Base-by-base conservation (phyloP, 192 early-diverging fungal species). In the Coemansia erecta region DNA sequence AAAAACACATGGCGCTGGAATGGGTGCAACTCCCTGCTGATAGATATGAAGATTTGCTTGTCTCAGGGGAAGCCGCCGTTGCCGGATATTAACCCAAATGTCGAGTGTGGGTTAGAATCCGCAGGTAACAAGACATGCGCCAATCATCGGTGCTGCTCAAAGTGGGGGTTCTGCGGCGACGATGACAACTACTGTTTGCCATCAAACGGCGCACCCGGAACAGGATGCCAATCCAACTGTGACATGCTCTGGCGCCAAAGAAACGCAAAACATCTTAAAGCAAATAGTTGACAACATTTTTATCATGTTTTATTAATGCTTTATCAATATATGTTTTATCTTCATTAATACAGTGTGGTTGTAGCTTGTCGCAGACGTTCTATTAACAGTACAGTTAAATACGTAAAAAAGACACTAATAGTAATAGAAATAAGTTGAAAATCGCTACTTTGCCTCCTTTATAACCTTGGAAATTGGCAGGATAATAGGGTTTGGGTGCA, bases 401-500 rank as follows among this genome's bases (percentile, higher is more conserved):
- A 24, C 4, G 26, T 26, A 40, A 17, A 23, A 39, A 51, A 50
- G 12, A 5, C 14, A 28, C 1, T 15, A 56, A 23, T 22, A 51
- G 15, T 19, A 54, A 21, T 40, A 54, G 8, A 45, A 39, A 15
- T 26, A 12, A 15, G 28, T 48, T 28, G 3, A 22, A 21, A 43
- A 1, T 2, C 7, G 11, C 26, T 65, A 58, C 14, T 66, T 43
- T 6, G 54, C 48, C 22, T 52, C 53, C 12, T 62, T 51, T 15
- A 55, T 22, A 3, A 70, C 43, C 7, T 58, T 50, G 2, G 73
- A 58, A 14, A 76, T 76, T 12, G 73, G 73, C 39, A 76, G 59
- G 17, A 66, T 50, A 52, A 76, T 76, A 13, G 73, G 73, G 26
- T 70, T 76, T 7, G 61, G 73, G 11, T 66, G 50, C 26, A 66